Evolutionary conservation across 371 early-diverging fungal genomes (phyloP).

Genomic region (Amoeboradix gromovi): DNA sequence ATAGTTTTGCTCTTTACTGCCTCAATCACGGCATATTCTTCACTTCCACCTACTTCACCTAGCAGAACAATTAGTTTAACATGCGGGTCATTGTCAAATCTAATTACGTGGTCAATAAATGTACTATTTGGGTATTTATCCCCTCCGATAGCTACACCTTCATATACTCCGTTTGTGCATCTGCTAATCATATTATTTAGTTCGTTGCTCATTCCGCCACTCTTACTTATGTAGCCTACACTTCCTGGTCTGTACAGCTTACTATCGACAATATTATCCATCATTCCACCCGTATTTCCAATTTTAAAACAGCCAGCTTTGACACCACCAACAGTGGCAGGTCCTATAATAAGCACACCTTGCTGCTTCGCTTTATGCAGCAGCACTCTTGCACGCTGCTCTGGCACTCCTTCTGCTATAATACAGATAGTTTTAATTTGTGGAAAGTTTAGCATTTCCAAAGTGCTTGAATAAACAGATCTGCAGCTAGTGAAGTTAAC

Average conservation of each 20-base stretch:
- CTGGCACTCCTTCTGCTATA: slow-evolving; percentile 95
- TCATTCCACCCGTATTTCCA: slow-evolving; percentile 97
- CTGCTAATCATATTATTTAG: slow-evolving; percentile 88
- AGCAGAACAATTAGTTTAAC: slow-evolving; percentile 77
- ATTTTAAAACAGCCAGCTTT: slow-evolving; percentile 97
- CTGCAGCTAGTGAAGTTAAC: slow-evolving; percentile 94
- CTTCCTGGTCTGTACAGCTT: slow-evolving; percentile 83
- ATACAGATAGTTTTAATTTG: slow-evolving; percentile 78
- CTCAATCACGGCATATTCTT: slow-evolving; percentile 76
- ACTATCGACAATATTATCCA: slow-evolving; percentile 91
- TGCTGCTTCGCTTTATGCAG: slow-evolving; percentile 47
- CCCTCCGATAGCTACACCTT: slow-evolving; percentile 93
- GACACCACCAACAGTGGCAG: slow-evolving; percentile 84
- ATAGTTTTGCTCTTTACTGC: slow-evolving; percentile 59
- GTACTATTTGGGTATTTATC: slow-evolving; percentile 94
- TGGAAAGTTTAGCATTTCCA: slow-evolving; percentile 39
- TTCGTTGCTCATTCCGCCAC: slow-evolving; percentile 96
- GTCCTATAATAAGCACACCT: slow-evolving; percentile 69
- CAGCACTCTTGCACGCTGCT: slow-evolving; percentile 69
- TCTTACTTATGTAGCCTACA: slow-evolving; percentile 86
- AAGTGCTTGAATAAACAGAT: slow-evolving; percentile 62
- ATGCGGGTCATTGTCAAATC: slow-evolving; percentile 66
- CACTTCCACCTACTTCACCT: slow-evolving; percentile 91
- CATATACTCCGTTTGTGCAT: slow-evolving; percentile 84
- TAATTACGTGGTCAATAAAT: slow-evolving; percentile 80